Evolutionary conservation across 2,329 filamentous ascomycete genomes (phyloP), one percentile per base, ranked within the genome.

Genomic region (Alternaria triticina): DNA sequence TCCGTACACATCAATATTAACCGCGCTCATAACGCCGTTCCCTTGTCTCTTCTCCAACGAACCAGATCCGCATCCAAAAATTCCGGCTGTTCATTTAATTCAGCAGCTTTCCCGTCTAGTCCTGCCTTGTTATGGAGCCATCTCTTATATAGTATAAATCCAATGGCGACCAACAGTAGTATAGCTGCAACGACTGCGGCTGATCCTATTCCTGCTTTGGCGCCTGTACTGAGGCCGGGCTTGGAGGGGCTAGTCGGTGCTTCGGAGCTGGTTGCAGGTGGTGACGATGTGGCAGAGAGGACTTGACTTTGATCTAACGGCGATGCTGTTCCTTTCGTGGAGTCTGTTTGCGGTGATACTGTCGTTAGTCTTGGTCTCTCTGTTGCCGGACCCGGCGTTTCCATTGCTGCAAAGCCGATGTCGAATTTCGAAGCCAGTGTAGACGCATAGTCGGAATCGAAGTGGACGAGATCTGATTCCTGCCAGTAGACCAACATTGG

Each of bases 201-300:
- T 17, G 36, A 40, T 17, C 36, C 36, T 40, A 40, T 40, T 15
- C 36, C 36, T 40, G 36, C 36, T 40, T 40, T 40, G n/a, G 36
- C 36, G n/a, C 15, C 36, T 10, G 36, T 40, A 40, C 36, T 3
- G 36, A 40, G 36, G n/a, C 33, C 33, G 5, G 33, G 33, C n/a
- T 40, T 40, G 4, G 33, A n/a, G 33, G 8, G 15, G 33, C 33
- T 36, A 15, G 33, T 36, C 3, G 33, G 13, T 36, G 33, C 33
- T 36, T 4, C 33, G 33, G 33, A 40, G 33, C 3, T 1, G n/a
- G 15, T 4, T 3, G 15, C 15, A 17, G 1, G 0, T 40, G 7
- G 33, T 40, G 33, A 40, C 2, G 36, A 40, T 0, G 36, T 3
- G 1, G 0, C 36, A 0, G 36, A 17, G 9, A 1, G 8, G 0